phyloP scores from a whole-genome alignment of 2,329 filamentous ascomycete genomes.

The Tolypocladium capitatum region DNA sequence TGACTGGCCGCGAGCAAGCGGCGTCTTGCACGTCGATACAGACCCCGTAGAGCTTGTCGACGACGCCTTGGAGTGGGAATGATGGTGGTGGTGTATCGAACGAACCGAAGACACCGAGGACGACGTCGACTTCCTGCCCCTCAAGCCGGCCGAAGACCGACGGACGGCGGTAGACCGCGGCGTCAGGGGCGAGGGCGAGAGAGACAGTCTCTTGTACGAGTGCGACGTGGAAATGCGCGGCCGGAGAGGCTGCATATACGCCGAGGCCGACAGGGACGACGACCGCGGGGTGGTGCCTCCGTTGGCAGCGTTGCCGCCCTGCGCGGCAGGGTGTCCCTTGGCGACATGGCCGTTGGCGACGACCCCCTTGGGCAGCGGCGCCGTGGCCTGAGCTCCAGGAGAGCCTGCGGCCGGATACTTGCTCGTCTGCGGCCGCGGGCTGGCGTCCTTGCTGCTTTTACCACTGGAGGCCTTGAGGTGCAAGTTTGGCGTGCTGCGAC shows the following conservation, averaged over 20 bases:
- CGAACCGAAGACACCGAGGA: slow-evolving; percentile 89
- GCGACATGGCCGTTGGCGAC: slow-evolving; percentile 36
- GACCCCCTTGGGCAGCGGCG: slow-evolving; percentile 34
- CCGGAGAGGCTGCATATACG: slow-evolving; percentile 12
- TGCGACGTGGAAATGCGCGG: slow-evolving; percentile 19
- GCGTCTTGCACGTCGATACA: slow-evolving; percentile 56
- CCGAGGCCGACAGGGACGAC: slow-evolving; percentile 12
- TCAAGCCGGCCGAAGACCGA: slow-evolving; percentile 67
- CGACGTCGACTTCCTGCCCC: slow-evolving; percentile 89
- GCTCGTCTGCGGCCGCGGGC: slow-evolving; percentile 46
- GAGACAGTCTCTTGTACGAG: slow-evolving; percentile 59
- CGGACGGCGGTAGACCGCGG: slow-evolving; percentile 77
- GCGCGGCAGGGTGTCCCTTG: slow-evolving; percentile 13
- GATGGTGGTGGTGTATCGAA: slow-evolving; percentile 75
- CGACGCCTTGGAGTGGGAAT: slow-evolving; percentile 86
- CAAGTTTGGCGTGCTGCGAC: slow-evolving; percentile 47
- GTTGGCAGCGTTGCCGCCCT: slow-evolving; percentile 5
- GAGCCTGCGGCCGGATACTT: slow-evolving; percentile 34
- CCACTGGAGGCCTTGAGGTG: slow-evolving; percentile 33
- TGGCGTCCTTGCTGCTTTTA: slow-evolving; percentile 36
- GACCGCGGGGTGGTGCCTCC: slow-evolving; percentile 11
- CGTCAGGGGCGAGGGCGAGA: slow-evolving; percentile 78
- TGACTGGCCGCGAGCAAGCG: slow-evolving; percentile 50
- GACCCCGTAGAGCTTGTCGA: slow-evolving; percentile 77
- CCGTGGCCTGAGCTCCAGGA: slow-evolving; percentile 22